Conservation (phyloP, 805 yeast species). For the Brettanomyces naardenensis region DNA sequence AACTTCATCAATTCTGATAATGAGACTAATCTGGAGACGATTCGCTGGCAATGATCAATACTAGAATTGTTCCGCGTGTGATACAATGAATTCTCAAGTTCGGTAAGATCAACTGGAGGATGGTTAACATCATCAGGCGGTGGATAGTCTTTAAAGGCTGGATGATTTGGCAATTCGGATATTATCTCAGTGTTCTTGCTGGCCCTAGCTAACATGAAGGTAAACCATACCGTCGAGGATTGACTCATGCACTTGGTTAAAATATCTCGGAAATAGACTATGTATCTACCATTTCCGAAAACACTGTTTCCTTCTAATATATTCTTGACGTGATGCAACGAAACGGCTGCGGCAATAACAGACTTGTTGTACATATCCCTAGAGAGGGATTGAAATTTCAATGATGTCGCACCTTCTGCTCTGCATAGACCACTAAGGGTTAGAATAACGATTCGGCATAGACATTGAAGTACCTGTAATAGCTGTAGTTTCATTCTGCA, state of each 20-base stretch:
- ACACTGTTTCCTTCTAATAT: background rate
- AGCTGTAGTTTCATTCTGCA: background rate
- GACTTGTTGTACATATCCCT: background rate
- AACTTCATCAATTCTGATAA: too few relatives aligned
- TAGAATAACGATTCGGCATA: background rate
- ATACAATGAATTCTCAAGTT: background rate
- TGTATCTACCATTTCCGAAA: background rate
- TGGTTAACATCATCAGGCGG: background rate
- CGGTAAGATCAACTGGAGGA: background rate
- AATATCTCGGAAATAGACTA: constrained; percentile 1
- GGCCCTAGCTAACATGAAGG: background rate
- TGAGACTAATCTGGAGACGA: too few relatives aligned
- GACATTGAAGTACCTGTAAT: background rate
- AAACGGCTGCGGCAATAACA: constrained; percentile 1
- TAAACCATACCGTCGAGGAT: background rate
- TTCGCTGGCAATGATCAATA: too few relatives aligned
- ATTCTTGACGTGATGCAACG: constrained; percentile 7
- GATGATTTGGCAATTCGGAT: background rate
- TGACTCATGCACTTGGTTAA: background rate
- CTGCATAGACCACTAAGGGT: background rate
- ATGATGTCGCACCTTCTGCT: background rate
- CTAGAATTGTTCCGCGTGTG: background rate
- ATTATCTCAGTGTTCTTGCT: background rate
- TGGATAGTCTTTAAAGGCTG: background rate
- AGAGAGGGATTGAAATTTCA: background rate